Base-by-base conservation (phyloP, 257 asterid species). In the Solanum tarapatanum region DNA sequence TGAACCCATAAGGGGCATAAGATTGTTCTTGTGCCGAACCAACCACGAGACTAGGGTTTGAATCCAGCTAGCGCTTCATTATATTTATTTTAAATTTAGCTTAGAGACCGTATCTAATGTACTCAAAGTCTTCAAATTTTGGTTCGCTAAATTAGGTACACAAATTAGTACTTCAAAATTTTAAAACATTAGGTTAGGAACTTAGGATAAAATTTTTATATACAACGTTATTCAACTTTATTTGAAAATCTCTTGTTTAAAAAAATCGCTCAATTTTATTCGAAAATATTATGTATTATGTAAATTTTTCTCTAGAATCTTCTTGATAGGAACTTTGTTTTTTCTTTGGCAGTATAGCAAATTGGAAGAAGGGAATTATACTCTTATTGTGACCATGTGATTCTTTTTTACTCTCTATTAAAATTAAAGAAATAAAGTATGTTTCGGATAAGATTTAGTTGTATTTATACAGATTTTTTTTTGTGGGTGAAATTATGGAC, bases 171-270 rank as follows among this genome's bases (percentile, higher is more conserved):
- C 10, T 68, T 68, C 10, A 26, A 68, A 7, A 5, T 68, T 26
- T 68, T 68, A 26, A 12, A 26, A 16, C 0, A 48, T 68, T 26
- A 68, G 21, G 32, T 14, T 13, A 30, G 21, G n/a, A 28, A 8
- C 13, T 2, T 3, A 9, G 13, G 11, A 60, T 23, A 8, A 62
- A 60, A 4, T 3, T 8, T 1, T 23, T 68, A 1, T 13, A 28
- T 28, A 26, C 39, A 36, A 36, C 48, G 48, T 16, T 51, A 51
- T 51, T 51, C 23, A 51, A 51, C 60, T 51, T 51, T 16, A 16
- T 51, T 16, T 51, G 0, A 51, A 51, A 51, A 51, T 51, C 0
- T 17, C 1, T 51, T 69, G 0, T 69, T 69, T 7, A 0, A 0
- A 2, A 70, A 14, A 70, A 0, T 70, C 3, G 0, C 12, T 30